A percentile compares a stretch with the other conserved stretches of the same genome.
Conservation (phyloP, 1,284 basidiomycete species). For the Puccinia brachypodii region DNA sequence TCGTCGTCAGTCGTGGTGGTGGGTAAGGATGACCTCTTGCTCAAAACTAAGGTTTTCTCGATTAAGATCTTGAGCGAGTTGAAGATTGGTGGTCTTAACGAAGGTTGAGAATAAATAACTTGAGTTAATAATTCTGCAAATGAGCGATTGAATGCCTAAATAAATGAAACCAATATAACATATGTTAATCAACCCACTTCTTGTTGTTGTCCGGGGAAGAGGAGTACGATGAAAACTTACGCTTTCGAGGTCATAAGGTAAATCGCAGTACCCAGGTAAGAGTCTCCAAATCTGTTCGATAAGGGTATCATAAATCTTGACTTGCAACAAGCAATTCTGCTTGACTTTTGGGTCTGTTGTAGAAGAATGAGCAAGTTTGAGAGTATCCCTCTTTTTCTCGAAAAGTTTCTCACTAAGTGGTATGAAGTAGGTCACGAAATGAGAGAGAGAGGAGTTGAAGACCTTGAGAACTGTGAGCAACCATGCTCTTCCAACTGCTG, state of each 20-base stretch:
- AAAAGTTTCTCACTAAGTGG: constrained; percentile 93
- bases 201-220: neutral
- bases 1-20: neutral
- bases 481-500: constrained; percentile 67
- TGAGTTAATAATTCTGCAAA: constrained; percentile 88
- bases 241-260: constrained; percentile 73
- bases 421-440: constrained; percentile 87
- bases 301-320: constrained; percentile 89
- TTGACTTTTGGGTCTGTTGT: constrained; percentile 56
- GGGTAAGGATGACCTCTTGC: neutral
- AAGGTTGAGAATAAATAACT: constrained; percentile 81
- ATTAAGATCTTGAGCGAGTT: constrained; percentile 77
- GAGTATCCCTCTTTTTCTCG: constrained; percentile 63
- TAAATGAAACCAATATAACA: constrained; percentile 19
- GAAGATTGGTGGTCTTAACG: constrained; percentile 77
- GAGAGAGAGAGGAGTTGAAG: constrained; percentile 76
- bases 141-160: constrained; percentile 68
- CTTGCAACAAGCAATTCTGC: constrained; percentile 64
- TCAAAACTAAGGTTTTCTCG: constrained; percentile 65
- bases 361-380: constrained; percentile 70
- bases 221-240: constrained; percentile 51
- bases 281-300: constrained; percentile 86
- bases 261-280: constrained; percentile 67
- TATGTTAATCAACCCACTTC: neutral
- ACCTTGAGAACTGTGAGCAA: constrained; percentile 65